Evolutionary conservation across 2,329 filamentous ascomycete genomes (phyloP), one percentile per base, ranked within the genome.

Genomic region (Purpureocillium lavendulum): DNA sequence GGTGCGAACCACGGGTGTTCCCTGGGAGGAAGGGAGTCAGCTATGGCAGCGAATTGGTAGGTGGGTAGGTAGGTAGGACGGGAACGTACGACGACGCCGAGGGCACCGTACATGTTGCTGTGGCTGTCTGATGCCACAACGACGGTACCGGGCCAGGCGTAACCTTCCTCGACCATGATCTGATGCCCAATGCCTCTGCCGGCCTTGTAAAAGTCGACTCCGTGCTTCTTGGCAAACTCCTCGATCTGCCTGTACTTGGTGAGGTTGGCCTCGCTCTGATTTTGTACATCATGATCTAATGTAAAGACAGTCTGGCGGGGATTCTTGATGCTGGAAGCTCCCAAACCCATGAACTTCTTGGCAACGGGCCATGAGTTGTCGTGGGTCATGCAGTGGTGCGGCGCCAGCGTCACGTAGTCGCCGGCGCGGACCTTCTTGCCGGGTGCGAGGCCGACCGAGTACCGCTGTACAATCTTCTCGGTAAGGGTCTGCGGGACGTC

Each of bases 151-250:
- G 90, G 90, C 87, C 87, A 97, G 2, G 66, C 53, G 69, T 83
- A 69, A 87, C 87, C 54, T 31, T 59, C 51, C 58, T 95, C 88
- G 0, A 94, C 77, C 84, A 92, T 88, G 49, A 90, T 82, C 60
- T 96, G 90, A 58, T 96, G 90, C 1, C 88, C 89, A 53, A 95
- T 95, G 11, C 87, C 87, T 33, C 77, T 64, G 2, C 85, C 86
- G 1, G 86, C 82, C 1, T 80, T 80, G 52, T 82, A 94, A 56
- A 89, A 88, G 41, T 80, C 70, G 1, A 94, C 73, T 2, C 84
- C 84, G 42, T 96, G 86, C 45, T 78, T 70, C 53, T 73, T 71
- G 1, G 87, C 90, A 62, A 97, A 95, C 45, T 80, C 73, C 56
- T 92, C 79, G 38, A 96, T 94, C 52, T 83, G 75, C 13, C 61